Evolutionary conservation across 768 basidiomycete species (phyloP), one percentile per base, ranked within the genome.

Genomic region (Coprinopsis sp.): DNA sequence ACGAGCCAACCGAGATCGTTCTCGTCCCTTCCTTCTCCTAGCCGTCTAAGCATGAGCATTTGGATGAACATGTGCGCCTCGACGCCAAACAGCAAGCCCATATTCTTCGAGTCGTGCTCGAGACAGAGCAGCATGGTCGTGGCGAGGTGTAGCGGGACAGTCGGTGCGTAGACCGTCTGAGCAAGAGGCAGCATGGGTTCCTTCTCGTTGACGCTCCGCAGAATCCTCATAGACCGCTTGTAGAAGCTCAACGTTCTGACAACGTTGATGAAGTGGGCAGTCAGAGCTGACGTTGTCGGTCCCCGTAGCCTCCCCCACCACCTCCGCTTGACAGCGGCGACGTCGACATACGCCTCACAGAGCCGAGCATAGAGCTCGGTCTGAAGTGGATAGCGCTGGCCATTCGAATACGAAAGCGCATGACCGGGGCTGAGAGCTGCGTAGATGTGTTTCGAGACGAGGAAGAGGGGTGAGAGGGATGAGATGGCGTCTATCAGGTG

Each of bases 81-180:
- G 0, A 78, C 82, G 19, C 62, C 66, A 46, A 74, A 67, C 39
- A 87, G 75, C 61, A 81, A 81, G 3, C 54, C 63, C 28, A 69
- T 68, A 58, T 87, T 87, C 58, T 72, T 73, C 27, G 82, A 82
- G 61, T 87, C 84, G 62, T 83, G 79, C 51, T 87, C 84, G 3
- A 76, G 63, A 60, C 82, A 59, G 70, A 87, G 75, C 33, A 82
- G 54, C 42, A 74, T 78, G 4, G 70, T 69, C 0, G 62, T 64
- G 63, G 73, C 76, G 18, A 87, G 67, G 1, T 42, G 19, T 5
- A 22, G 8, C 5, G 25, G 2, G 7, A 42, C 25, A n/a, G 47
- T 40, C 16, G 34, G 34, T 12, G 34, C 16, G 8, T 7, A 6
- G 6, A 6, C 13, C 6, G 8, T 36, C 13, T 6, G 16, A 19